phyloP scores from a whole-genome alignment of 2,329 filamentous ascomycete genomes.

The Tothia fuscella region DNA sequence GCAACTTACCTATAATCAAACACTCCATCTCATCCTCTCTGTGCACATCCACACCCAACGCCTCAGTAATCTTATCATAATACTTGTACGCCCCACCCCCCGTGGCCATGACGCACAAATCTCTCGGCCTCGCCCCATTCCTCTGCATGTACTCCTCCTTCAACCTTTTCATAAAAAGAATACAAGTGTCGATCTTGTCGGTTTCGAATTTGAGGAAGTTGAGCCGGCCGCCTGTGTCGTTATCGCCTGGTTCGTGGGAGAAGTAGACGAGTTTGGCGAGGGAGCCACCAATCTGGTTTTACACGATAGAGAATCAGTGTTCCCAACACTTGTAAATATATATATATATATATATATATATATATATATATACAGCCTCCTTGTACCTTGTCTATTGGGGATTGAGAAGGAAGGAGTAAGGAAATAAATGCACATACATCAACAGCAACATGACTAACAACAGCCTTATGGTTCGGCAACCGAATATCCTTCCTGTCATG shows the following conservation, averaged over 20 bases:
- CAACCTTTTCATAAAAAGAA: conserved; percentile 79
- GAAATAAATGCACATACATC: conserved; percentile 57
- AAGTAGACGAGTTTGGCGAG: conserved; percentile 97
- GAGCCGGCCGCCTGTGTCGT: conserved; percentile 70
- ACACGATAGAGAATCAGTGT: background rate
- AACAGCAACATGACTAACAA: conserved; percentile 93
- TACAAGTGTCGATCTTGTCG: conserved; percentile 82
- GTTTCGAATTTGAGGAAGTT: conserved; percentile 97
- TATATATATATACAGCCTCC: background rate
- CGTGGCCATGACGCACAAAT: conserved; percentile 87
- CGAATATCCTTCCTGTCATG: conserved; percentile 85
- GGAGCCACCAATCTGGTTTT: conserved; percentile 74
- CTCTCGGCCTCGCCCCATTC: conserved; percentile 58
- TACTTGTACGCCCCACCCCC: conserved; percentile 95
- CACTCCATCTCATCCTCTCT: conserved; percentile 98
- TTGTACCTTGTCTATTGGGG: background rate
- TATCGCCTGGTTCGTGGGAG: conserved; percentile 56
- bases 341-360: conserved; percentile 15
- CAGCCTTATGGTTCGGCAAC: conserved; percentile 86
- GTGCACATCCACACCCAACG: conserved; percentile 75
- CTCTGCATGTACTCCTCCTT: conserved; percentile 68
- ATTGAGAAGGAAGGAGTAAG: background rate
- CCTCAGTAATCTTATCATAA: conserved; percentile 79
- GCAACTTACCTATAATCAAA: conserved; percentile 69
- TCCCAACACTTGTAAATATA: conserved; percentile 3